Evolutionary conservation across 306 rosid species (phyloP), one percentile per base, ranked within the genome.

Genomic region (Fragaria ananassa): DNA sequence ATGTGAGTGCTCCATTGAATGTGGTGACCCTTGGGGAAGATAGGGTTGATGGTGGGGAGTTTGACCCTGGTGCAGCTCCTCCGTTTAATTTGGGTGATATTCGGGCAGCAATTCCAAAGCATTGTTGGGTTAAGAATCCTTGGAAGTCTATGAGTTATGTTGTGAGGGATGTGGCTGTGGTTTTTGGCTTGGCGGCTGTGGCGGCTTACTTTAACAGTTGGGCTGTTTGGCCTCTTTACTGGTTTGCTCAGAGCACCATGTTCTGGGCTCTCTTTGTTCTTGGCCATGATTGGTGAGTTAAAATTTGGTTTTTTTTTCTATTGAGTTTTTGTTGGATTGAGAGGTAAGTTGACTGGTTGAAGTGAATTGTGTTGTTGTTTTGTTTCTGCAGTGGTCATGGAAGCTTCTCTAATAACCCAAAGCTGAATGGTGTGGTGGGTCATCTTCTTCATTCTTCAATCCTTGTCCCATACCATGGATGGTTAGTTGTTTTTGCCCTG

Each of bases 261-360:
- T 96, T 96, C 84, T 96, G 99, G 99, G 99, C 97, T 57, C 90
- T 96, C 14, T 96, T 96, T 87, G 99, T 96, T 87, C 96, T 96
- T 82, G 99, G 99, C 47, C 99, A 96, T 85, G 99, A 96, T 68
- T 96, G 99, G 99, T 96, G 88, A 84, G 44, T 42, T 27, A 0
- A 6, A 7, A 17, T 10, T 62, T 14, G 51, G 27, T 67, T 13
- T 66, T 67, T 13, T 66, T 3, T 18, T 80, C 1, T 10, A 11
- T 73, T 50, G 23, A 15, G 8, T 14, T 76, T 37, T 49, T 10
- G 10, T 82, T 42, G 50, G 44, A 66, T 34, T 68, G 44, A 34
- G 19, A 12, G 75, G 44, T 60, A 45, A 50, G 64, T 1, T 27
- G 63, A 45, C 7, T 45, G 34, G 6, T 39, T 77, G 45, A 68